phyloP scores from a whole-genome alignment of 768 basidiomycete species.

The Amanita rubescens region DNA sequence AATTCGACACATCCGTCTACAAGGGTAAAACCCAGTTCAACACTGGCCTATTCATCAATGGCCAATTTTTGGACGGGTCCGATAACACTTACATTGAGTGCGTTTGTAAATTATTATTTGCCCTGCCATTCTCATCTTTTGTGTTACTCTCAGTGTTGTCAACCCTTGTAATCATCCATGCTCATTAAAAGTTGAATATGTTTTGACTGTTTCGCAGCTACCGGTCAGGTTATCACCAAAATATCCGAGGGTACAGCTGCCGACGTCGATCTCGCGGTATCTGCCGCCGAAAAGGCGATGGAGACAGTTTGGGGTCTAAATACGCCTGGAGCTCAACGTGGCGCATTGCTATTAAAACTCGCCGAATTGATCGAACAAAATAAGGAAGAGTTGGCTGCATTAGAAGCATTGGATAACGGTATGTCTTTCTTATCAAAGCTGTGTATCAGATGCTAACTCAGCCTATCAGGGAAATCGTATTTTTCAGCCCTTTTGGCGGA shows the following conservation, averaged over 20 bases:
- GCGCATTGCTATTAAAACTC: constrained; percentile 42
- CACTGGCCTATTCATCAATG: constrained; percentile 13
- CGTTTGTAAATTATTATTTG: neutral
- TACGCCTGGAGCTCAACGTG: constrained; percentile 10
- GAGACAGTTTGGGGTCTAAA: constrained; percentile 43
- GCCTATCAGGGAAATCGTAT: neutral
- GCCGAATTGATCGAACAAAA: constrained; percentile 50
- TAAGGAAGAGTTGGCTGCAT: constrained; percentile 50
- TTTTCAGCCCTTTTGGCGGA: too few species aligned
- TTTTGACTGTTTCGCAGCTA: constrained; percentile 34
- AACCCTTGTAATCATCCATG: constrained; percentile 38
- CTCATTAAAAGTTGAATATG: neutral
- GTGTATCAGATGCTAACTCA: neutral
- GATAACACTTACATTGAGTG: neutral
- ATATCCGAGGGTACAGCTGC: constrained; percentile 52
- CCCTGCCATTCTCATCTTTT: neutral
- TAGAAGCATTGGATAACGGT: constrained; percentile 65
- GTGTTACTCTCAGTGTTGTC: constrained; percentile 44
- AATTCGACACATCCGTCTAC: constrained; percentile 14
- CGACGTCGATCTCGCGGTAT: constrained; percentile 74
- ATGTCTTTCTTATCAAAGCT: constrained; percentile 8
- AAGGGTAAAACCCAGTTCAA: constrained; percentile 15
- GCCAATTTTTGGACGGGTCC: neutral
- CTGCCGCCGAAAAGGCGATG: constrained; percentile 43
- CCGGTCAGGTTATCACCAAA: constrained; percentile 50